A percentile compares a stretch with the other conserved stretches of the same genome.
Evolutionary conservation across 257 asterid species (phyloP).

Genomic region (Nicotiana noctiflora): DNA sequence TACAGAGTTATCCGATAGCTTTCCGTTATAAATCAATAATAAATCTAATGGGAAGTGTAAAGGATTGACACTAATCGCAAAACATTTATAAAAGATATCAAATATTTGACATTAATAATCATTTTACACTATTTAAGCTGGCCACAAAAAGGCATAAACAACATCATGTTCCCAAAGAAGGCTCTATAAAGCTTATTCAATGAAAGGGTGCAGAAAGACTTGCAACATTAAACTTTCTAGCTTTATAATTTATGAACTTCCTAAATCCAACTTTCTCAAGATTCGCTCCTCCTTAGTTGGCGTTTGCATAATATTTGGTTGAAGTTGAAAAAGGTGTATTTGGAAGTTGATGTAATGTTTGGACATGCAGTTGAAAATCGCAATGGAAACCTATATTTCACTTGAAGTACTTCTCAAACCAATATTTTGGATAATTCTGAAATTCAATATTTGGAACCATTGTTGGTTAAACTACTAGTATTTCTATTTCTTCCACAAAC

Average conservation of each 20-base stretch:
- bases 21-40: background rate
- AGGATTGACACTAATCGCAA: background rate
- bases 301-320: background rate
- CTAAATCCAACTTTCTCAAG: background rate
- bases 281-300: background rate
- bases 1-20: background rate
- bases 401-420: background rate
- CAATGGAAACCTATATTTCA: background rate
- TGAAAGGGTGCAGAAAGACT: background rate
- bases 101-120: background rate
- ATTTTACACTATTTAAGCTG: background rate
- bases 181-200: background rate
- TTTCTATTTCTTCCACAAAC: no score
- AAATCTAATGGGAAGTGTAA: background rate
- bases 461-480: background rate
- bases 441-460: background rate
- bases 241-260: background rate
- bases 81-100: background rate
- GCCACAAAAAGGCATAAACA: background rate
- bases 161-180: background rate
- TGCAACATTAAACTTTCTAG: background rate
- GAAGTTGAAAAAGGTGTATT: background rate
- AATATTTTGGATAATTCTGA: background rate
- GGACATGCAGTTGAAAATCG: background rate
- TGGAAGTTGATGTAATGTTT: background rate